Evolutionary conservation across 202 grass and related monocot genomes (phyloP), one percentile per base, ranked within the genome.

Genomic region (Zoysia matrella): DNA sequence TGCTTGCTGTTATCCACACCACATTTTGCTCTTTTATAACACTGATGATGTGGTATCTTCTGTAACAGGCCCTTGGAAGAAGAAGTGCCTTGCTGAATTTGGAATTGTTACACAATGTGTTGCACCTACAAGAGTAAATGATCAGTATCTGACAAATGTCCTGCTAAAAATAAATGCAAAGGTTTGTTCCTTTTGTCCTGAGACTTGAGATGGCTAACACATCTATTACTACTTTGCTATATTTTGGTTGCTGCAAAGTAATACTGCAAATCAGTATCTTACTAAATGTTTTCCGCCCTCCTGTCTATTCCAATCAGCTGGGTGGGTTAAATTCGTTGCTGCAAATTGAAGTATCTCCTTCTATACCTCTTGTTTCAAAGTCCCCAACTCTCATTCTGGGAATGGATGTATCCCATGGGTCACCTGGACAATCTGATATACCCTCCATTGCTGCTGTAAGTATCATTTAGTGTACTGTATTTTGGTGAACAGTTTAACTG

Each of bases 51-150:
- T 74, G 14, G 18, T 8, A 53, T 15, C 7, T 75, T 67, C 18
- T 84, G 50, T 43, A 15, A 74, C 84, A 98, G 90, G 92, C 8
- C 95, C 95, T 14, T 98, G 95, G 95, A 98, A 98, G 82, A 77
- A 85, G 18, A 94, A 94, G 78, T 98, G 95, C 57, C 92, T 98
- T 36, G 66, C 92, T 46, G 92, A 94, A 3, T 98, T 94, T 80
- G 95, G 95, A 43, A 98, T 98, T 60, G 86, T 95, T 11, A 94
- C 95, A 48, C 95, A 98, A 55, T 95, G 95, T 68, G 88, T 98
- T 12, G 95, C 95, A 8, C 95, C 92, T 14, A 89, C 55, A 2
- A 95, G 90, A 88, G 77, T 98, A 3, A 98, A 98, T 72, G 92
- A 98, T 57, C 95, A 98, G 15, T 98, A 98, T 71, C 74, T 98